These are phyloP conservation scores for Fusarium chaquense DNA, from an alignment of 2,329 filamentous ascomycete species.

Conservation along the genomic window DNA sequence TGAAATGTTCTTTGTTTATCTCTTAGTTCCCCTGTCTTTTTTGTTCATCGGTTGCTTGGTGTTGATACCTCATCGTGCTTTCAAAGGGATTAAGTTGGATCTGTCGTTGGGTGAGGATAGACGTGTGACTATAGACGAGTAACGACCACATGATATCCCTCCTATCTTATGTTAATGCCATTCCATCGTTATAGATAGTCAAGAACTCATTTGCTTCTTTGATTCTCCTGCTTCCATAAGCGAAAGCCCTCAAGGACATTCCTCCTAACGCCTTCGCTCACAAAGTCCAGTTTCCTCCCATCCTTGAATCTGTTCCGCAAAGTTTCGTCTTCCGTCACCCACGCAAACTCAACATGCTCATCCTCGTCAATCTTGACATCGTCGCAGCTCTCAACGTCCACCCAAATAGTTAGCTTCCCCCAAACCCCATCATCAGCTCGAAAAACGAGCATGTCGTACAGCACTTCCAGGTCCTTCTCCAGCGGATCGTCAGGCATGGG, in stretches of 20 bases:
- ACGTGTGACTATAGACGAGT: slow-evolving; percentile 39
- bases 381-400: slow-evolving; percentile 45
- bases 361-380: slow-evolving; percentile 50
- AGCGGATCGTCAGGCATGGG: slow-evolving; percentile 19
- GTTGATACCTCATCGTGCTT: slow-evolving; percentile 13
- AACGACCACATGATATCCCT: slow-evolving; percentile 38
- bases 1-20: slow-evolving; percentile 44
- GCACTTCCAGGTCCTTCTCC: slow-evolving; percentile 40
- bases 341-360: slow-evolving; percentile 56
- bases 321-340: slow-evolving; percentile 55
- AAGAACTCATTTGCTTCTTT: background rate
- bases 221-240: slow-evolving; percentile 35
- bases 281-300: slow-evolving; percentile 49
- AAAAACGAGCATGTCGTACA: slow-evolving; percentile 43
- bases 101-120: slow-evolving; percentile 7
- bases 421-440: slow-evolving; percentile 43
- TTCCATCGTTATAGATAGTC: background rate
- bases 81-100: slow-evolving; percentile 1
- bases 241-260: slow-evolving; percentile 52
- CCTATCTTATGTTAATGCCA: slow-evolving; percentile 5
- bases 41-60: slow-evolving; percentile 19
- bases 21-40: slow-evolving; percentile 12
- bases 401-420: slow-evolving; percentile 49
- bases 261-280: slow-evolving; percentile 50
- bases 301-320: slow-evolving; percentile 42